These are phyloP conservation scores for Clonostachys sp. DNA, from an alignment of 2,329 filamentous ascomycete genomes.

Conservation along the genomic window DNA sequence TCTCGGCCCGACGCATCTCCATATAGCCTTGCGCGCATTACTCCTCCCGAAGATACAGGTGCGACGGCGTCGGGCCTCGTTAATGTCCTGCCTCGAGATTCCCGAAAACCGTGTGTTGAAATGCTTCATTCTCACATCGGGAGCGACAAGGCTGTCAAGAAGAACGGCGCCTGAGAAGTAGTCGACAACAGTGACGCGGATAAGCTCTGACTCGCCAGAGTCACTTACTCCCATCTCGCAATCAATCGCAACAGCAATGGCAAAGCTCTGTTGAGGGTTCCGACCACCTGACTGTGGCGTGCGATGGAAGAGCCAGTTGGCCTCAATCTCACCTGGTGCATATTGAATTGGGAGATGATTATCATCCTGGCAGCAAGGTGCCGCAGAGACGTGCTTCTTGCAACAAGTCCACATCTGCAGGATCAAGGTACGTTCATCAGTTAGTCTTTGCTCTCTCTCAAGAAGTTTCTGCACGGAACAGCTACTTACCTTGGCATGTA, in stretches of 20 bases:
- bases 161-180: slow-evolving; percentile 43
- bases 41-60: slow-evolving; percentile 33
- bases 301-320: slow-evolving; percentile 14
- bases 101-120: slow-evolving; percentile 47
- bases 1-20: slow-evolving; percentile 33
- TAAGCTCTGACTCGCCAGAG: slow-evolving; percentile 41
- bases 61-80: slow-evolving; percentile 18
- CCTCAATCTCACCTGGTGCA: slow-evolving; percentile 14
- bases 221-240: slow-evolving; percentile 49
- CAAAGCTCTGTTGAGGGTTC: neutral
- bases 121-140: slow-evolving; percentile 37
- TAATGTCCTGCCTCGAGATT: slow-evolving; percentile 31
- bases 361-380: slow-evolving; percentile 15
- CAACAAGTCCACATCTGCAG: slow-evolving; percentile 23
- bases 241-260: slow-evolving; percentile 37
- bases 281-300: slow-evolving; percentile 7
- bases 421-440: slow-evolving; percentile 1
- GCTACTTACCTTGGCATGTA: too few species aligned
- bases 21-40: slow-evolving; percentile 33
- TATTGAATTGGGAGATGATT: slow-evolving; percentile 16
- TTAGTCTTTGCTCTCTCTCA: slow-evolving; percentile 18
- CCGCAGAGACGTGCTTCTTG: slow-evolving; percentile 8
- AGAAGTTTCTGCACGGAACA: neutral
- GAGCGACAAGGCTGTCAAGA: slow-evolving; percentile 45
- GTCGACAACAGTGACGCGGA: slow-evolving; percentile 45